Evolutionary conservation across 768 basidiomycete genomes (phyloP).

Genomic region (Lactarius vividus): DNA sequence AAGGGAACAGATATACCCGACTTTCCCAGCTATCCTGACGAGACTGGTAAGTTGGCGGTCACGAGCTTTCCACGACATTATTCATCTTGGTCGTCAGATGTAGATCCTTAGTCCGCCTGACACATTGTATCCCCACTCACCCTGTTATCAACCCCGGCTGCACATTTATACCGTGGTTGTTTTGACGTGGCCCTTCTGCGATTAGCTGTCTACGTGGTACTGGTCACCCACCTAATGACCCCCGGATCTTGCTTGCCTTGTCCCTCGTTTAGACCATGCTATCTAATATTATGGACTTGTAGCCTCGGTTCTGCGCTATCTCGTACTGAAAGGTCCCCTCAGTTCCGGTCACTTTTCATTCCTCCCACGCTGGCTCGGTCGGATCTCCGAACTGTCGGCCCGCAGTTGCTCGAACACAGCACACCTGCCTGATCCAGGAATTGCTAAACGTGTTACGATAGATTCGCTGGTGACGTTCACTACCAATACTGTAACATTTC

Average conservation of each 20-base stretch:
- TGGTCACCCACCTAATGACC: not conserved
- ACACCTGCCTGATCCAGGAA: conserved; percentile 1
- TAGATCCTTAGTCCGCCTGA: not conserved
- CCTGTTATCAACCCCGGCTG: not conserved
- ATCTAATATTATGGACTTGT: not conserved
- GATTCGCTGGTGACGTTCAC: conserved; percentile 4
- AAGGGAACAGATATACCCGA: not conserved
- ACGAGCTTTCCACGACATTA: not conserved
- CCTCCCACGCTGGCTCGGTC: conserved; percentile 6
- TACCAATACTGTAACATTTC: not conserved
- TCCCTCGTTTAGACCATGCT: not conserved
- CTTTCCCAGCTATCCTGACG: not conserved
- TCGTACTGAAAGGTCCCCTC: not conserved
- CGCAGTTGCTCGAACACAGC: not conserved
- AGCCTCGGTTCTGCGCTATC: not conserved
- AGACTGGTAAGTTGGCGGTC: not conserved
- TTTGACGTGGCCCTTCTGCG: not conserved
- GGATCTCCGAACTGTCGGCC: not conserved
- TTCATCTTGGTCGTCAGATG: not conserved
- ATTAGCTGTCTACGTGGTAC: not conserved
- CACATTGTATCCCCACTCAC: not conserved
- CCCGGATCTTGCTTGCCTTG: not conserved
- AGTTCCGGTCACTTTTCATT: not conserved
- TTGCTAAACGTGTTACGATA: not conserved
- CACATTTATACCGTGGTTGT: not conserved